phyloP scores from a whole-genome alignment of 2,329 filamentous ascomycete species.

The Pseudogymnoascus sp. region DNA sequence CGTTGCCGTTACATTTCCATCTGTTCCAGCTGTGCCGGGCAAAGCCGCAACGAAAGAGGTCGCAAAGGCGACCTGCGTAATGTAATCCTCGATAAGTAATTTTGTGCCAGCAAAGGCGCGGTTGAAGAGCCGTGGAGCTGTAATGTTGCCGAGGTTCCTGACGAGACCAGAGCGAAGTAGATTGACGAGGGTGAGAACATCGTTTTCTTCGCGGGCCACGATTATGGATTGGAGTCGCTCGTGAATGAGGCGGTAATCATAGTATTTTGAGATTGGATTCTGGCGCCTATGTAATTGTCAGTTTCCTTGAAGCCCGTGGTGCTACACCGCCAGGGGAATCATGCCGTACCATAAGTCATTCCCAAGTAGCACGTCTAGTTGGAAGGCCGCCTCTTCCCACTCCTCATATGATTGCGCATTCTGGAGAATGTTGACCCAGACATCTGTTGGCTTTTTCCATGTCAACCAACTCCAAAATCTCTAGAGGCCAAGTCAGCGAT shows the following conservation, averaged over 20 bases:
- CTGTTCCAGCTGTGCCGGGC: conserved; percentile 43
- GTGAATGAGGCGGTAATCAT: conserved; percentile 79
- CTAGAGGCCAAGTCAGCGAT: conserved; percentile 33
- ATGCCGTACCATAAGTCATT: conserved; percentile 64
- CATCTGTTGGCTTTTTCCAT: conserved; percentile 53
- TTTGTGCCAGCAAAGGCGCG: conserved; percentile 83
- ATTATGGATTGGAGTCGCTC: conserved; percentile 65
- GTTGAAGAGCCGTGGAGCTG: conserved; percentile 71
- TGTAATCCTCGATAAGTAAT: conserved; percentile 82
- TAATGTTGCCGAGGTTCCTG: conserved; percentile 87
- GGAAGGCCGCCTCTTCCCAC: conserved; percentile 76
- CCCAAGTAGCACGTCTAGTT: conserved; percentile 73
- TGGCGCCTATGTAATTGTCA: conserved; percentile 53
- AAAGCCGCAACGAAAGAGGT: conserved; percentile 66
- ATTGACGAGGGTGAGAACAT: conserved; percentile 68
- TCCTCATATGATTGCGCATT: conserved; percentile 68
- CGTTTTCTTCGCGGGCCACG: conserved; percentile 58
- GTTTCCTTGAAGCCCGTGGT: not conserved
- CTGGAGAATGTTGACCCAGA: conserved; percentile 56
- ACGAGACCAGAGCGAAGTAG: conserved; percentile 71
- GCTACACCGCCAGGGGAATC: not conserved
- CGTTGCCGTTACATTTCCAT: conserved; percentile 29
- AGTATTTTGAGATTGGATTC: conserved; percentile 69
- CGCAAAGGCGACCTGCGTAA: conserved; percentile 72
- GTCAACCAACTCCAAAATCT: conserved; percentile 60